Evolutionary conservation across 129 eudicot species (phyloP), one percentile per base, ranked within the genome.

Genomic region (Saposhnikovia divaricata): DNA sequence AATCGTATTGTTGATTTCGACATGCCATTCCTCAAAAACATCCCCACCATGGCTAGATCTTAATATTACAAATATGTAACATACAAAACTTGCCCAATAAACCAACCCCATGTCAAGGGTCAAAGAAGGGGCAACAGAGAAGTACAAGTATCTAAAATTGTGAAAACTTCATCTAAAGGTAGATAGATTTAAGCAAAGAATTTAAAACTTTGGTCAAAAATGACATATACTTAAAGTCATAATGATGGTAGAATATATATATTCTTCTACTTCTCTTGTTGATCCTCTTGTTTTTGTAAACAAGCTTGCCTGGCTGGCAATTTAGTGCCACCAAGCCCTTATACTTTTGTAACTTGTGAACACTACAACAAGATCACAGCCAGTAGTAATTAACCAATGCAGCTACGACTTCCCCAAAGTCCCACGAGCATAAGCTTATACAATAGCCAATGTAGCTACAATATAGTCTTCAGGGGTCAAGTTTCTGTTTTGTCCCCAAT

Each of bases 11-110:
- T 87, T 81, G 31, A 85, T 70, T 37, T 83, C 80, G 43, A 89
- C 93, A 59, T 85, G 84, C 93, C 93, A 89, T 44, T 87, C 87
- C 8, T 81, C 80, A 50, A 80, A 87, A 63, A 87, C 79, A 51
- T 89, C 88, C 18, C 4, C 57, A 0, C 59, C 78, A 11, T 74
- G 18, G 78, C 61, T 43, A 1, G 31, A 27, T 45, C 71, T 9
- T 48, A 51, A 50, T 1, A 39, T 4, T 31, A 13, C 73, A 21
- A 74, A 34, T 66, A 83, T 38, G n/a, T 63, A 37, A 65, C 75
- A 19, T 6, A 39, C 50, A 27, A 80, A 75, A 40, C 53, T 76
- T 43, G 55, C 48, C 3, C 18, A n/a, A 70, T 16, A 43, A 16
- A 75, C 65, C 59, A 80, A 44, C 80, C 83, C 43, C 73, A 68